Evolutionary conservation across 306 rosid species (phyloP), one percentile per base, ranked within the genome.

Genomic region (Corylus americana): DNA sequence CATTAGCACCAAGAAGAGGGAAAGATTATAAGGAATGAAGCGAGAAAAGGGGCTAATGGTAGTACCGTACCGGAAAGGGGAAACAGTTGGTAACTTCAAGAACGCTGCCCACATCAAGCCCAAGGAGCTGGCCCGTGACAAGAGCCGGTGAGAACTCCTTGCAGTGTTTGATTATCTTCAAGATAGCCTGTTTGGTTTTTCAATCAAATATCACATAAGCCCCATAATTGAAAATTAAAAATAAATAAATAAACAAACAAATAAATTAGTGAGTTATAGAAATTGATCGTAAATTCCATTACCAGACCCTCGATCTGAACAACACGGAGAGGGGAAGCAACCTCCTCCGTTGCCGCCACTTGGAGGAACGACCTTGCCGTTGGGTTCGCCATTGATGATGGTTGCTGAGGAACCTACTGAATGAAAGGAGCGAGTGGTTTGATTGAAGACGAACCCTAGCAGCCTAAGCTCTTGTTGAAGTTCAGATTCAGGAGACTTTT

Each of bases 241-340:
- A 66, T 22, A 63, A 39, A 39, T 48, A 49, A 74, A 66, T 14
- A 63, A 39, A 39, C 9, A 49, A 74, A n/a, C 22, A 9, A 50
- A 49, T 42, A 49, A 7, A 20, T 10, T 48, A 20, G 20, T 54
- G 57, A 59, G 69, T 71, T n/a, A 58, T 4, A 59, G 7, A 59
- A 25, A 22, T 14, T 4, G 35, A 59, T 11, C 5, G 12, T 11
- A 50, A 50, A 64, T 53, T 22, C 17, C 7, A 59, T 73, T 88
- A 92, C 98, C 98, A 95, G 76, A 44, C 98, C 98, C 67, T 95
- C 98, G 37, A 95, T 95, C 96, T 92, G 98, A 69, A 95, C 93
- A 13, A 91, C 96, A 79, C 96, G 81, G 53, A 95, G 98, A 80
- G 98, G 94, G 7, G 98, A 72, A 3, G 93, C 92, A 58, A 81